Base-by-base conservation (phyloP, 192 early-diverging fungal species). In the Backusella australiensis region DNA sequence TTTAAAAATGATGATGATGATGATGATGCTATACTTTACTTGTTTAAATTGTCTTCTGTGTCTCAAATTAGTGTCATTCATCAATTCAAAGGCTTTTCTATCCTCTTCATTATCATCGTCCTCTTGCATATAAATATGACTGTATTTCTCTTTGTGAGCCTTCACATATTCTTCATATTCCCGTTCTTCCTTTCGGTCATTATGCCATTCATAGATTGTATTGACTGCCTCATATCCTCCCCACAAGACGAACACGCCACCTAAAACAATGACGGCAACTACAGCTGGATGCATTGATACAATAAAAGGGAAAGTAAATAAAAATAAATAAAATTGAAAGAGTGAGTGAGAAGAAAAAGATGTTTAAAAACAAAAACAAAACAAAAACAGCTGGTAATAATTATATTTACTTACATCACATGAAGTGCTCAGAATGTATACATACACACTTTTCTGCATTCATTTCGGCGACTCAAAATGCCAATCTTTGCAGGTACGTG, bases 151-250 rank as follows among this genome's bases (percentile, higher is more conserved):
- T 21, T 36, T 17, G 39, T 72, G 44, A 0, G 29, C 21, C 21
- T 34, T 44, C 21, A 72, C 9, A 70, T 77, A 77, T n/a, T 72
- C 70, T 67, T 77, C 76, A 72, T 77, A 77, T 21, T 26, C 39
- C 12, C 26, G 36, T 34, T 66, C 69, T 72, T 77, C 76, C n/a
- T 69, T 34, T 34, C 59, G 49, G 19, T 71, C 36, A 29, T 53
- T 38, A 11, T 71, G 68, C 49, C 76, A 53, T 23, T 77, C 76
- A 44, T 52, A 72, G 6, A 71, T 19, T 34, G 34, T 56, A 26
- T 26, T 49, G 42, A 35, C 34, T n/a, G 56, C 29, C 49, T 77
- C 76, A 65, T 71, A 77, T 36, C 76, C 63, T 2, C 56, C 44
- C 46, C 69, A 77, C 5, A 71, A 21, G 3, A 44, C 68, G 14